These are phyloP conservation scores for Wickerhamomyces chambardii DNA, from an alignment of 805 yeast species.

Conservation along the genomic window DNA sequence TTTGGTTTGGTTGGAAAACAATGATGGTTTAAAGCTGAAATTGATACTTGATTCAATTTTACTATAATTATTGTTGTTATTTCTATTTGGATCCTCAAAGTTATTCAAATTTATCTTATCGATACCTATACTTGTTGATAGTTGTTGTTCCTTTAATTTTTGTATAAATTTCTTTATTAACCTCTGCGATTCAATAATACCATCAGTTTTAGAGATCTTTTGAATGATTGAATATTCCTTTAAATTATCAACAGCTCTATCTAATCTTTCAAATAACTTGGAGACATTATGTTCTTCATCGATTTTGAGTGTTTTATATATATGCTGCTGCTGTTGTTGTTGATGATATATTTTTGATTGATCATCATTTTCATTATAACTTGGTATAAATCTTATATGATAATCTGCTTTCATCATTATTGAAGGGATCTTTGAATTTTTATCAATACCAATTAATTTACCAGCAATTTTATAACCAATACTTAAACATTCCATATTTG, in stretches of 20 bases:
- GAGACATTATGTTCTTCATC: constrained; percentile 20
- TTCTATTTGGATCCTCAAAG: too few relatives aligned
- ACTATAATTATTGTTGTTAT: too few relatives aligned
- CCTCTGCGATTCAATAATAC: too few relatives aligned
- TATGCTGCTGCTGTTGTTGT: too few relatives aligned
- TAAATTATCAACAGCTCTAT: constrained; percentile 3
- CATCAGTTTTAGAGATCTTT: neutral
- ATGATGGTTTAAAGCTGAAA: constrained; percentile 10
- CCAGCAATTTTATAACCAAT: constrained; percentile 49
- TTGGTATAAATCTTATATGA: constrained; percentile 28
- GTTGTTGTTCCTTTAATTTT: neutral
- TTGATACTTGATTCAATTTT: constrained; percentile 2
- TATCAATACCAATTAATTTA: constrained; percentile 37
- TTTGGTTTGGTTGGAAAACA: constrained; percentile 10
- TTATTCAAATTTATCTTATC: too few relatives aligned
- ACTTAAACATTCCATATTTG: constrained; percentile 35
- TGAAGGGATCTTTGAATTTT: constrained; percentile 13
- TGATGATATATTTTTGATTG: too few relatives aligned
- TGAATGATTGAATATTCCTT: constrained; percentile 1
- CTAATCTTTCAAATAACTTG: constrained; percentile 2
- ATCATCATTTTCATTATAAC: neutral
- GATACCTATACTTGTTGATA: too few relatives aligned
- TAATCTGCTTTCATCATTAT: constrained; percentile 26
- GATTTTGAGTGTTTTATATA: constrained; percentile 9
- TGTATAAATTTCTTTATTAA: constrained; percentile 1